Percentiles rank a stretch among this genome's conserved stretches.
Conservation (phyloP, 495 filamentous ascomycete genomes). For the Bryoglossum gracile region DNA sequence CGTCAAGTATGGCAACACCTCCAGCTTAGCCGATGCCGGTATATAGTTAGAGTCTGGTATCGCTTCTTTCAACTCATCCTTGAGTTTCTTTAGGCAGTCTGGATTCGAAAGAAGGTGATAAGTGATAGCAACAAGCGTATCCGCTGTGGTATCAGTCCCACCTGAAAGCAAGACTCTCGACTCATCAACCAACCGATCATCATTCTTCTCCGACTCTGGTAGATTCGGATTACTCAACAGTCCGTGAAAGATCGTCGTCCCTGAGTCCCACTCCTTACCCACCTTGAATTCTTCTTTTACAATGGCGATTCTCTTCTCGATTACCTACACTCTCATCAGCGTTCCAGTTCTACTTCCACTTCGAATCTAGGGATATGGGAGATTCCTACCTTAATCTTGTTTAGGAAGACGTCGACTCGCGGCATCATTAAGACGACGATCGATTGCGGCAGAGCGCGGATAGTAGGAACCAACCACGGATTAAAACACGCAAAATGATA, state of each 20-base stretch:
- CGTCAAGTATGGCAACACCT: constrained; percentile 17
- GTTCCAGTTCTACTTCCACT: too few relatives aligned
- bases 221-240: constrained; percentile 2
- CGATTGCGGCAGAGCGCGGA: background rate
- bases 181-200: constrained; percentile 26
- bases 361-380: too few relatives aligned
- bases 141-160: constrained; percentile 26
- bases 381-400: background rate
- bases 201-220: constrained; percentile 18
- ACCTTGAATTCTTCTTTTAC: background rate
- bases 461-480: background rate
- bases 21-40: constrained; percentile 33
- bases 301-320: too few relatives aligned
- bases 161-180: constrained; percentile 25
- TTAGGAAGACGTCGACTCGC: background rate
- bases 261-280: background rate
- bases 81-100: constrained; percentile 20
- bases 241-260: constrained; percentile 6
- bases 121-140: constrained; percentile 8
- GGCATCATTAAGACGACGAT: background rate
- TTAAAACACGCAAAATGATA: constrained; percentile 1
- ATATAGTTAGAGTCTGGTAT: constrained; percentile 12
- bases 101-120: constrained; percentile 27
- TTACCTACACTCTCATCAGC: too few relatives aligned
- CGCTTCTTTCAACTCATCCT: constrained; percentile 21